Conservation (phyloP, 257 asterid species). For the Solanum habrochaites region DNA sequence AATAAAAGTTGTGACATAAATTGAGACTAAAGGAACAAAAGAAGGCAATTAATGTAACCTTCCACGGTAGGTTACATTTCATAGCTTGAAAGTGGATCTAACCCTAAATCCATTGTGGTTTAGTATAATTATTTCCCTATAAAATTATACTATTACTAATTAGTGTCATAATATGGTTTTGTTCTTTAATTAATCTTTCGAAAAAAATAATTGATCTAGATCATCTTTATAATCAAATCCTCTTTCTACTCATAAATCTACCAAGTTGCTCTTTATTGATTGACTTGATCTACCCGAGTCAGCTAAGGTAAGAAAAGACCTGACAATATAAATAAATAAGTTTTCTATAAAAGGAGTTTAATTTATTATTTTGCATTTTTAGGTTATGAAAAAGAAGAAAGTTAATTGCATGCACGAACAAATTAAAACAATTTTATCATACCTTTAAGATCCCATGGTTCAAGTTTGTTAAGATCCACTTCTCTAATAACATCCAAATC, state of each 20-base stretch:
- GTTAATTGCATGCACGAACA: not conserved
- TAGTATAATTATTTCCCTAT: not conserved
- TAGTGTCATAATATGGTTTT: not conserved
- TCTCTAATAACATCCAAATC: conserved; percentile 71
- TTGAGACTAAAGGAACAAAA: not conserved
- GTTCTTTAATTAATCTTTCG: not conserved
- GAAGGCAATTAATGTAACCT: not conserved
- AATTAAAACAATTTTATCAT: not conserved
- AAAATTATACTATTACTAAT: no score
- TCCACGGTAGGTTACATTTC: not conserved
- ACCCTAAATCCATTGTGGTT: not conserved
- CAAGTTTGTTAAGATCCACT: conserved; percentile 86
- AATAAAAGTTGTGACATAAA: no score
- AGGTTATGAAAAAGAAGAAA: not conserved
- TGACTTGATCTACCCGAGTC: not conserved
- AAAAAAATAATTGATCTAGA: not conserved
- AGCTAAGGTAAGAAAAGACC: not conserved
- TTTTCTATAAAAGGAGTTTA: not conserved
- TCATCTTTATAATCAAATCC: not conserved
- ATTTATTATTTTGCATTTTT: not conserved
- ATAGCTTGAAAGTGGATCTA: not conserved
- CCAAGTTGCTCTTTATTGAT: not conserved
- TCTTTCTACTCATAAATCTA: not conserved
- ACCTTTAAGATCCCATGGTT: conserved; percentile 97
- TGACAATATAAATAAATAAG: not conserved